Conservation (phyloP, 2,329 filamentous ascomycete genomes). For the Colletotrichum theobromicola region DNA sequence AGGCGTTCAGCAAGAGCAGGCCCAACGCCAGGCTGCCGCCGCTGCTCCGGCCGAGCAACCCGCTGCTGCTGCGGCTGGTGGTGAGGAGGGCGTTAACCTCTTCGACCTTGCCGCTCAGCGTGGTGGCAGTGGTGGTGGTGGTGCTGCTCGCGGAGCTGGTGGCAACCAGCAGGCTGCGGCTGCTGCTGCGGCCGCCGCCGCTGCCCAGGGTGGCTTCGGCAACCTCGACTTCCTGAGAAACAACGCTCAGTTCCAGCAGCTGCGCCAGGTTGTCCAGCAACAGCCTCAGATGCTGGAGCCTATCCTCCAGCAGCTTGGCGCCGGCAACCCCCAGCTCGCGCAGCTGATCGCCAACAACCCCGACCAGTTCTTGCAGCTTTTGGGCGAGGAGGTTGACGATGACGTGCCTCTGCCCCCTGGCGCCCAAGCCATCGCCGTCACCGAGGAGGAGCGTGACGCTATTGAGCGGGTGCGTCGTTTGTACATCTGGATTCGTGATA, state of each 20-base stretch:
- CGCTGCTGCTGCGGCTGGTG: conserved; percentile 53
- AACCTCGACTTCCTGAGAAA: conserved; percentile 94
- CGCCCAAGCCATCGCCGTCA: conserved; percentile 87
- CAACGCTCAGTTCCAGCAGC: conserved; percentile 97
- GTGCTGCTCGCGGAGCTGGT: conserved; percentile 45
- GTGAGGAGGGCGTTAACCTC: conserved; percentile 78
- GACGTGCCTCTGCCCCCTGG: conserved; percentile 87
- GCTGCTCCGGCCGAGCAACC: conserved; percentile 46
- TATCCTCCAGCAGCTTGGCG: conserved; percentile 93
- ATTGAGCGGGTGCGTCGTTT: conserved; percentile 81
- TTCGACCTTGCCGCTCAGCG: conserved; percentile 89
- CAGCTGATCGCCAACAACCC: conserved; percentile 91
- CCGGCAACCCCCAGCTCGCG: conserved; percentile 92
- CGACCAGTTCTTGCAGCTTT: conserved; percentile 88
- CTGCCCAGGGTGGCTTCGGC: conserved; percentile 63
- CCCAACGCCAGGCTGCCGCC: conserved; percentile 49
- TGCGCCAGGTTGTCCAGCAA: conserved; percentile 95
- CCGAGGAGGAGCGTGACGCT: conserved; percentile 93
- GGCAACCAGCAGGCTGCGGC: conserved; percentile 43
- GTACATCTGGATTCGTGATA: not conserved
- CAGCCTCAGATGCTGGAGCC: conserved; percentile 98
- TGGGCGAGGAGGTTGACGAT: conserved; percentile 87
- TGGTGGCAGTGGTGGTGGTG: conserved; percentile 49
- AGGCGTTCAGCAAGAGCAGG: conserved; percentile 75
- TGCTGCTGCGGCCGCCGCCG: conserved; percentile 54